Evolutionary conservation across 2,329 filamentous ascomycete species (phyloP).

Genomic region (Coniochaeta prunicola): DNA sequence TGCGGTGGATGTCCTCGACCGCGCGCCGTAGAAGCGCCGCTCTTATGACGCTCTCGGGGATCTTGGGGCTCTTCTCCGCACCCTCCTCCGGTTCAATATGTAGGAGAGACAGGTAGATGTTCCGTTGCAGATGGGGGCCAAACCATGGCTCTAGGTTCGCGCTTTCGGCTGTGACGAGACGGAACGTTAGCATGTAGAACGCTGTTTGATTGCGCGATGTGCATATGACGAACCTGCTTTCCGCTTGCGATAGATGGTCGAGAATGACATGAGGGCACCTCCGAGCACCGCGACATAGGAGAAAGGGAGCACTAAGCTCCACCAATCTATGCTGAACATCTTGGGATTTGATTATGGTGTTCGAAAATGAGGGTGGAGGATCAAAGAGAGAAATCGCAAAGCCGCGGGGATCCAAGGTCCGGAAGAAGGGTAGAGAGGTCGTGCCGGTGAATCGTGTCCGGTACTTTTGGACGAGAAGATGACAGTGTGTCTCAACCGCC

Average conservation of each 20-base stretch:
- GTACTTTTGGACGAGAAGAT: neutral
- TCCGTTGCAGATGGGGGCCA: slow-evolving; percentile 78
- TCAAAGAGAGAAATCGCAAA: neutral
- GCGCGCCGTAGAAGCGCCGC: slow-evolving; percentile 85
- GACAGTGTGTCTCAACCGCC: slow-evolving; percentile 2
- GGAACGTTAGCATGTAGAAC: slow-evolving; percentile 8
- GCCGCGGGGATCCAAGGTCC: neutral
- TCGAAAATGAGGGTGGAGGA: slow-evolving; percentile 4
- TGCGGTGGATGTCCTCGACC: slow-evolving; percentile 85
- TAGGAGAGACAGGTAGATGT: slow-evolving; percentile 88
- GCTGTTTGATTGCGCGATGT: neutral
- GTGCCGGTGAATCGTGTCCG: neutral
- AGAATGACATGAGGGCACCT: slow-evolving; percentile 87
- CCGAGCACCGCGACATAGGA: slow-evolving; percentile 84
- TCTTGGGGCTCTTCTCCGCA: slow-evolving; percentile 57
- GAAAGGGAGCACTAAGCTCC: slow-evolving; percentile 77
- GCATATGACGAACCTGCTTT: slow-evolving; percentile 60
- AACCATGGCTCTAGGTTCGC: slow-evolving; percentile 93
- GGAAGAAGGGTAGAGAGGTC: neutral
- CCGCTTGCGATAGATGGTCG: slow-evolving; percentile 84
- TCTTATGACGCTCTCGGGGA: slow-evolving; percentile 80
- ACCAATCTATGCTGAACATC: slow-evolving; percentile 64
- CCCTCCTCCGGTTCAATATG: slow-evolving; percentile 62
- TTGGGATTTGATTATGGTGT: slow-evolving; percentile 5
- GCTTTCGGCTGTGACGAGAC: slow-evolving; percentile 53